A percentile compares a stretch with the other conserved stretches of the same genome.
These are phyloP conservation scores for Cardiospermum halicacabum DNA, from an alignment of 345 rosid species.

Conservation along the genomic window DNA sequence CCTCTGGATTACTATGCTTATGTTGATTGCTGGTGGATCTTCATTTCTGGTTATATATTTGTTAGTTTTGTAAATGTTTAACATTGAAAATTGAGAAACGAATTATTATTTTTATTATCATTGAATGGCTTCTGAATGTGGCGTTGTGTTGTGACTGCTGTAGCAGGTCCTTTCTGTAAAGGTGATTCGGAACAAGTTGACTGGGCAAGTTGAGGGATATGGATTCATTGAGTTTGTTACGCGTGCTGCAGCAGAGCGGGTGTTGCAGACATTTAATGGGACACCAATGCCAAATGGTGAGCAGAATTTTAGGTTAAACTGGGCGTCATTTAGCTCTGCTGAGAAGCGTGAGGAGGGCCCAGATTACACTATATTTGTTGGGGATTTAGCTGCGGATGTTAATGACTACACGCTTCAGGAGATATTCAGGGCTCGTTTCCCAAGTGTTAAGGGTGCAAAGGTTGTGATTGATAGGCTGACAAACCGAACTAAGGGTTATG, in stretches of 20 bases:
- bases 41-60: no score
- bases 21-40: no score
- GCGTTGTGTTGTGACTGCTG: neutral
- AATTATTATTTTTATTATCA: neutral
- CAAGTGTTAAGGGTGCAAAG: constrained; percentile 78
- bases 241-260: constrained; percentile 68
- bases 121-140: neutral
- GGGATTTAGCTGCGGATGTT: constrained; percentile 94
- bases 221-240: constrained; percentile 1
- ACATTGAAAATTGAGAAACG: neutral
- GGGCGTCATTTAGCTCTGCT: constrained; percentile 75
- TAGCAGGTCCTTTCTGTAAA: constrained; percentile 52
- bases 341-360: constrained; percentile 81
- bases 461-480: constrained; percentile 90
- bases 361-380: constrained; percentile 77
- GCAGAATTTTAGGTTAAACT: constrained; percentile 73
- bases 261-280: constrained; percentile 63
- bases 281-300: constrained; percentile 70
- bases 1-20: no score
- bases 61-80: neutral
- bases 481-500: constrained; percentile 84
- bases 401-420: constrained; percentile 80
- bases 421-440: constrained; percentile 64
- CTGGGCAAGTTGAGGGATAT: constrained; percentile 67
- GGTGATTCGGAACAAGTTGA: constrained; percentile 81